These are phyloP conservation scores for Monosporascus sp. DNA, from an alignment of 2,329 filamentous ascomycete genomes.

Conservation along the genomic window DNA sequence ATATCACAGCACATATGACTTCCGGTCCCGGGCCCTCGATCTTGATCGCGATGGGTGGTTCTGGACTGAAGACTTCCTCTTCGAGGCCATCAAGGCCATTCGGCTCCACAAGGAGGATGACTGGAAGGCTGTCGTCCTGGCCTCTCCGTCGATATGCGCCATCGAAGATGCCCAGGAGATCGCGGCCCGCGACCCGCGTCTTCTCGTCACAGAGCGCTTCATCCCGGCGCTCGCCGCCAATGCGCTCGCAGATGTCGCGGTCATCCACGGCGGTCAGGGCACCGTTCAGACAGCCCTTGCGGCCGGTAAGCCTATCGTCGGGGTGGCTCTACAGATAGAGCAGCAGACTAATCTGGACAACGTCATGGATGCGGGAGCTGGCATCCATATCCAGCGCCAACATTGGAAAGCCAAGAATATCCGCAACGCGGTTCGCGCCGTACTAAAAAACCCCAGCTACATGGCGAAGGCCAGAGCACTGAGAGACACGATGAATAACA, in stretches of 20 bases:
- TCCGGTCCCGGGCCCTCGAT: background rate
- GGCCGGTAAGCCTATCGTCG: background rate
- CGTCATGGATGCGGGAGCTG: background rate
- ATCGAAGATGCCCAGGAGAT: background rate
- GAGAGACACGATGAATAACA: background rate
- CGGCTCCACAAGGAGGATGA: background rate
- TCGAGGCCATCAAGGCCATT: conserved; percentile 6
- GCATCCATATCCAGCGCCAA: background rate
- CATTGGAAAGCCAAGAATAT: background rate
- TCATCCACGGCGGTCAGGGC: background rate
- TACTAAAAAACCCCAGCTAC: background rate
- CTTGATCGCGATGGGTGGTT: conserved; percentile 1
- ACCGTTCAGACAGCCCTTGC: background rate
- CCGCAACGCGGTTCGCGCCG: background rate
- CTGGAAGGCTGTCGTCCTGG: background rate
- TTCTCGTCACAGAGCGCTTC: background rate
- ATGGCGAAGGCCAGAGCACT: background rate
- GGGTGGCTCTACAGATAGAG: background rate
- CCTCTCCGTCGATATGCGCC: background rate
- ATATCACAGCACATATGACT: background rate
- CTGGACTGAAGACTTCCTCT: conserved; percentile 8
- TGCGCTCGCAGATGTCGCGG: background rate
- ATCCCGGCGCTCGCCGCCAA: background rate
- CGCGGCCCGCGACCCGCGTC: background rate
- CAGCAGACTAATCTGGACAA: background rate